Evolutionary conservation across 2,329 filamentous ascomycete genomes (phyloP).

Genomic region (Stachybotrys chartarum): DNA sequence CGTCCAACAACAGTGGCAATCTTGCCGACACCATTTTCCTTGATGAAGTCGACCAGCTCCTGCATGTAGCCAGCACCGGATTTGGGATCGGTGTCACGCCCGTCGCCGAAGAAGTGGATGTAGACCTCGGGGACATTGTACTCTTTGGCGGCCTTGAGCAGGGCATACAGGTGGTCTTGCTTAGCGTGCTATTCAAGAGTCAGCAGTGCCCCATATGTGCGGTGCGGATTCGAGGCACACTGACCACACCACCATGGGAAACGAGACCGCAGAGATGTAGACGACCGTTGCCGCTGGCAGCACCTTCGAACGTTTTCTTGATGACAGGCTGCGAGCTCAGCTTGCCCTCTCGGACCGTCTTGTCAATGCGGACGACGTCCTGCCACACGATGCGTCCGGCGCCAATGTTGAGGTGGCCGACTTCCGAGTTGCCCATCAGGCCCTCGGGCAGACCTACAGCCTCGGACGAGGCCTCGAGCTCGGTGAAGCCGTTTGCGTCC

Average conservation of each 20-base stretch:
- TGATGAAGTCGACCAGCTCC: constrained; percentile 69
- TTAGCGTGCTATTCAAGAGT: constrained; percentile 65
- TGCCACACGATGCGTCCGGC: constrained; percentile 98
- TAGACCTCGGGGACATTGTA: constrained; percentile 83
- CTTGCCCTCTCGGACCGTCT: constrained; percentile 79
- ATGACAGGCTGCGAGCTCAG: constrained; percentile 71
- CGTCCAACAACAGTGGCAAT: constrained; percentile 89
- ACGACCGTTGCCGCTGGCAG: constrained; percentile 82
- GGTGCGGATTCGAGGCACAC: constrained; percentile 18
- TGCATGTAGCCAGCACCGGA: constrained; percentile 83
- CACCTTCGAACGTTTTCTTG: constrained; percentile 65
- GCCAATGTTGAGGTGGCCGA: constrained; percentile 97
- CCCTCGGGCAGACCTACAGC: constrained; percentile 94
- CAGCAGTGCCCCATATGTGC: background rate
- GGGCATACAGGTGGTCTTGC: constrained; percentile 83
- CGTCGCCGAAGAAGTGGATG: constrained; percentile 99
- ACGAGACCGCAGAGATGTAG: constrained; percentile 89
- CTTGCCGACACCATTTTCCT: constrained; percentile 81
- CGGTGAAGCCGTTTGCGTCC: constrained; percentile 75
- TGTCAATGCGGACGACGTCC: constrained; percentile 93
- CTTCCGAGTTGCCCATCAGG: constrained; percentile 98
- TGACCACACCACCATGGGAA: constrained; percentile 85
- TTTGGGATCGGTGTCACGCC: constrained; percentile 96
- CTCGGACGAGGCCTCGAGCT: constrained; percentile 91
- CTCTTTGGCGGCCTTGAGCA: constrained; percentile 86